These are phyloP conservation scores for Magnaporthiopsis rhizophila DNA, from an alignment of 2,329 filamentous ascomycete species.

Conservation along the genomic window DNA sequence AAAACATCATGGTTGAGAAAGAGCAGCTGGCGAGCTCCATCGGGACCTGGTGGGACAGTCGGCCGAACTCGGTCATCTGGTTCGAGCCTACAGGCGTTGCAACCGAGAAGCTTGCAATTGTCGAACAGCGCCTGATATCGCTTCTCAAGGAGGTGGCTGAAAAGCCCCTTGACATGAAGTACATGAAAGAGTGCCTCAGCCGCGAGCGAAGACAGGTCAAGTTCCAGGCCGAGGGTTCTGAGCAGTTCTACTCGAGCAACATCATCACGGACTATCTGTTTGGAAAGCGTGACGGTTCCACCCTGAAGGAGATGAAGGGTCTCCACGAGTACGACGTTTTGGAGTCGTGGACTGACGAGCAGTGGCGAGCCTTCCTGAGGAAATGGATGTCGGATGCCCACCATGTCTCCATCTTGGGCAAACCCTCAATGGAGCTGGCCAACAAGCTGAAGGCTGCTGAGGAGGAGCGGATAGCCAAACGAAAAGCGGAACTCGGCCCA, in stretches of 20 bases:
- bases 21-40: slow-evolving; percentile 87
- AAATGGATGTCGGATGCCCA: slow-evolving; percentile 80
- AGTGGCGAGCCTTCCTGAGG: slow-evolving; percentile 77
- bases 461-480: slow-evolving; percentile 65
- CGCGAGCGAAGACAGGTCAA: slow-evolving; percentile 76
- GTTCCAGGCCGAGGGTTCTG: slow-evolving; percentile 73
- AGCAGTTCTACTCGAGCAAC: slow-evolving; percentile 72
- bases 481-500: slow-evolving; percentile 72
- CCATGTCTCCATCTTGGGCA: slow-evolving; percentile 81
- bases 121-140: slow-evolving; percentile 78
- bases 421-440: slow-evolving; percentile 72
- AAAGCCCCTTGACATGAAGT: slow-evolving; percentile 80
- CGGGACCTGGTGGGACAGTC: slow-evolving; percentile 67
- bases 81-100: slow-evolving; percentile 81
- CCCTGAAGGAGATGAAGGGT: slow-evolving; percentile 50
- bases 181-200: slow-evolving; percentile 79
- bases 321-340: slow-evolving; percentile 58
- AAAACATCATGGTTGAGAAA: slow-evolving; percentile 87
- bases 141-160: slow-evolving; percentile 73
- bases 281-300: slow-evolving; percentile 75
- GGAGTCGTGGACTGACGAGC: slow-evolving; percentile 68
- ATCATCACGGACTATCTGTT: slow-evolving; percentile 92
- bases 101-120: slow-evolving; percentile 73
- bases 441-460: slow-evolving; percentile 77
- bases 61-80: slow-evolving; percentile 77